Conservation (phyloP, 2,329 filamentous ascomycete species). For the Fusarium guadeloupense region DNA sequence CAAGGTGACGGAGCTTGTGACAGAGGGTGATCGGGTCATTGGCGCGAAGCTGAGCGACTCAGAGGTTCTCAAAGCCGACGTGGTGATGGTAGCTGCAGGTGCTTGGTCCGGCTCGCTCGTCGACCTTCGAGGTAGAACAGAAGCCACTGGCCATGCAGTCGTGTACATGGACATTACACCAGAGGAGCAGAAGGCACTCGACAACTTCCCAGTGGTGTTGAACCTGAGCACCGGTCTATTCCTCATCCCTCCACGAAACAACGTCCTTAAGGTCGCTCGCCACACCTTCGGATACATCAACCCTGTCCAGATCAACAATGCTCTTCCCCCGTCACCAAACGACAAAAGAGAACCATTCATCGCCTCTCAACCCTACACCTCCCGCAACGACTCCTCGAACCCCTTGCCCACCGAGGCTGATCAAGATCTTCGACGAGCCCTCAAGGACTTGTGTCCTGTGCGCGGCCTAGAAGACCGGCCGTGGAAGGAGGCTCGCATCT, state of each 20-base stretch:
- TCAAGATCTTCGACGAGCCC: slow-evolving; percentile 66
- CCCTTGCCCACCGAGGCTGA: slow-evolving; percentile 69
- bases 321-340: slow-evolving; percentile 46
- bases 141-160: slow-evolving; percentile 84
- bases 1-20: slow-evolving; percentile 56
- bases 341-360: slow-evolving; percentile 44
- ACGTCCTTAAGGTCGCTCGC: slow-evolving; percentile 73
- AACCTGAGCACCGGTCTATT: slow-evolving; percentile 78
- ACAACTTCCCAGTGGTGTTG: slow-evolving; percentile 74
- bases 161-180: slow-evolving; percentile 79
- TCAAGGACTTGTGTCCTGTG: slow-evolving; percentile 69
- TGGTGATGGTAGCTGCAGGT: slow-evolving; percentile 83
- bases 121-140: slow-evolving; percentile 78
- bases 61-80: slow-evolving; percentile 64
- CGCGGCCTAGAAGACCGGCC: slow-evolving; percentile 64
- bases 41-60: slow-evolving; percentile 60
- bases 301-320: slow-evolving; percentile 51
- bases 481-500: slow-evolving; percentile 70
- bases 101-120: slow-evolving; percentile 86
- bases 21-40: slow-evolving; percentile 53
- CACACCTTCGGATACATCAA: slow-evolving; percentile 76
- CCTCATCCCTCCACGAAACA: slow-evolving; percentile 72
- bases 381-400: slow-evolving; percentile 53
- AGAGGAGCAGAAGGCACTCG: slow-evolving; percentile 73
- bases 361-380: slow-evolving; percentile 50